Evolutionary conservation across 805 yeast species (phyloP), one percentile per base, ranked within the genome.

Genomic region (Saccharomyces jurei): DNA sequence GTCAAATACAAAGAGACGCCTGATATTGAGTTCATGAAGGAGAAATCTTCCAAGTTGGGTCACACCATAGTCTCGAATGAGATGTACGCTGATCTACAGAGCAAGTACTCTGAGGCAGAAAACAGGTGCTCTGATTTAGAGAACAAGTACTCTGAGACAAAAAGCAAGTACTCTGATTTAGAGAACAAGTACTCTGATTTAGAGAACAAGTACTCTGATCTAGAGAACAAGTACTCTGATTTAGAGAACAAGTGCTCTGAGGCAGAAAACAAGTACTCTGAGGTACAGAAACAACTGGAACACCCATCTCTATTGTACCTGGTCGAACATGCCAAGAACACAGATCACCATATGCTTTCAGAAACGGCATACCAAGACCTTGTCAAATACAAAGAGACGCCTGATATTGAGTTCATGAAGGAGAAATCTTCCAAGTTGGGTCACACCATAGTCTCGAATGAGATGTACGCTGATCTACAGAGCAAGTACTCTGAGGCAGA

Each of bases 381-480:
- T 6, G 41, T 36, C 22, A 36, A n/a, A 8, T 36, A 2, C 22
- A 36, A 36, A 13, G 54, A 49, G 6, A 36, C 26, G 14, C 77
- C 77, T 9, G 52, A 65, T 1, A 46, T 64, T 4, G 72, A 67
- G 0, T 70, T 65, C 41, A 56, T 78, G 26, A 65, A 65, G 36
- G 68, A 68, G 29, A 68, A 68, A 51, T 74, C 78, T 1, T 60
- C 58, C 3, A 49, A 44, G 9, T 54, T 59, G 14, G 71, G 65
- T 8, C 41, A 36, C 22, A 36, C 41, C 1, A 6, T 36, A 1
- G 41, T 36, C 3, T 36, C 41, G 22, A n/a, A 17, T 17, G 41
- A 36, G 41, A n/a, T 6, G 14, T 32, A 32, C 14, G 13, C 41
- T 4, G n/a, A 4, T 2, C 11, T 31, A 31, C 36, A 31, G 11